Base-by-base conservation (phyloP, 2,329 filamentous ascomycete species). In the Alternaria sp. region DNA sequence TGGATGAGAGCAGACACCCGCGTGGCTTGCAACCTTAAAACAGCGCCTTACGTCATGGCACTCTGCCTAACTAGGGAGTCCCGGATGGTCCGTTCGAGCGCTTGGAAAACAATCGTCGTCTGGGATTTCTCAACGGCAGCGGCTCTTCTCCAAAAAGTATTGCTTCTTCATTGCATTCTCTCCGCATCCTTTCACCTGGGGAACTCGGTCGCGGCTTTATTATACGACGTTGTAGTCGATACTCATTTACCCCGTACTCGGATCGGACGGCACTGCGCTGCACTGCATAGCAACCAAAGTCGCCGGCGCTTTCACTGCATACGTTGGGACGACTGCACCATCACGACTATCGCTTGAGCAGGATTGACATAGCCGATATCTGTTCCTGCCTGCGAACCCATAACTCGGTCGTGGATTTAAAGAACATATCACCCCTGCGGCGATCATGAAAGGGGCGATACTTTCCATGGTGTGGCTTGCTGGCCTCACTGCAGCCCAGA, bases 391-490 rank as follows among this genome's bases (percentile, higher is more conserved):
- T 23, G 21, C 14, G 21, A 51, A 3, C 20, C 11, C 25, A 26
- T 45, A n/a, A 25, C 7, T 46, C n/a, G 49, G 23, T 45, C n/a
- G 26, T 18, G 30, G 26, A 56, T 14, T 30, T 37, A 47, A 43
- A 47, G 21, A 41, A 23, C 41, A 55, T 46, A 45, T 18, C 53
- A 58, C 37, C 60, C 60, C 60, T 60, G 60, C 23, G 64, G 58
- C 58, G 54, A 70, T 66, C 53, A 75, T 74, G 72, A 75, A 66
- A 64, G 59, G 46, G 49, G 67, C 63, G 43, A 55, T 70, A 53
- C 64, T 71, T 53, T 65, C 61, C 15, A 37, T 75, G 14, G 33
- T 74, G 26, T 73, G 74, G 69, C 67, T 78, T n/a, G 68, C 66
- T 28, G 63, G 71, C 57, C 63, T 75, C 20, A 63, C 66, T 23